Conservation (phyloP, 257 asterid genomes). For the Lycium ferocissimum region DNA sequence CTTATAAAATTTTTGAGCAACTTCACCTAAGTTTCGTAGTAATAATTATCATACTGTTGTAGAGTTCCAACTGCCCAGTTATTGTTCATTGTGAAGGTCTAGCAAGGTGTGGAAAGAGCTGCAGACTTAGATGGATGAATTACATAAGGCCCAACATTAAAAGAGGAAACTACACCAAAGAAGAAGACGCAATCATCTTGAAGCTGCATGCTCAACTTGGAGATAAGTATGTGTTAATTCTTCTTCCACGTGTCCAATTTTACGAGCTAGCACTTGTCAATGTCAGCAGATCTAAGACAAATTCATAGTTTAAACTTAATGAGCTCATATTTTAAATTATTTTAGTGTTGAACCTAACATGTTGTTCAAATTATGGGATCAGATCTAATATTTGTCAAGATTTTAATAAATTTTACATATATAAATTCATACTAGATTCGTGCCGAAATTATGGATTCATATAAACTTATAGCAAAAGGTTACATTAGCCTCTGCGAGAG, state of each 20-base stretch:
- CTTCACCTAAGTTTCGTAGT: not conserved
- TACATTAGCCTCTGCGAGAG: not conserved
- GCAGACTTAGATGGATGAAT: slow-evolving; percentile 41
- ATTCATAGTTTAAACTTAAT: not conserved
- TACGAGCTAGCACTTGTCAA: not conserved
- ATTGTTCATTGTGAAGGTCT: slow-evolving; percentile 26
- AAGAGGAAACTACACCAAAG: slow-evolving; percentile 33
- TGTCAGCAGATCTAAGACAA: not conserved
- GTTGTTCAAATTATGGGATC: not conserved
- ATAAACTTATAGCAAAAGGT: too few species aligned
- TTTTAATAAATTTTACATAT: too few species aligned
- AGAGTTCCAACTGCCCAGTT: not conserved
- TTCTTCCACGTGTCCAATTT: not conserved
- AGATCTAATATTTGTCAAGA: not conserved
- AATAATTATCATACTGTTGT: not conserved
- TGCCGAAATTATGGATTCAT: too few species aligned
- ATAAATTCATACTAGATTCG: too few species aligned
- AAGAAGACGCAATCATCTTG: slow-evolving; percentile 32
- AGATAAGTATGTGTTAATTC: not conserved
- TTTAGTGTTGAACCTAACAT: not conserved
- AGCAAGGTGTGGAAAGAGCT: slow-evolving; percentile 39
- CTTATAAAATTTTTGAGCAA: too few species aligned
- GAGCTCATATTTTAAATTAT: not conserved
- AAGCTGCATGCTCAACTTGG: slow-evolving; percentile 33
- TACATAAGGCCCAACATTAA: slow-evolving; percentile 29